Conservation (phyloP, 163 green algal species). For the Scenedesmus sp. region DNA sequence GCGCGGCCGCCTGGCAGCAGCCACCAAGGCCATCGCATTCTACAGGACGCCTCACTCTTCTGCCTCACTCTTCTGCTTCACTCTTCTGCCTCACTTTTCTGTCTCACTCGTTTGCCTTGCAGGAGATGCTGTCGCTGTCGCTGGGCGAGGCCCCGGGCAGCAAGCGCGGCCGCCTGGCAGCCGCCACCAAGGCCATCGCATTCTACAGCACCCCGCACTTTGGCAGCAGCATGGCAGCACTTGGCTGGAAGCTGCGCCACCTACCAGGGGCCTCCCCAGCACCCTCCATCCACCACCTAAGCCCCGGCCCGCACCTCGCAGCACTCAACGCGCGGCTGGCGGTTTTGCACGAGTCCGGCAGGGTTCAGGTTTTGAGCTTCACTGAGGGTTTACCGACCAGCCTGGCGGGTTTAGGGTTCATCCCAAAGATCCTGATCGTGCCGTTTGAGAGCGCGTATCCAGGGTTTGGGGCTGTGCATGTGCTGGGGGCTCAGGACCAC, state of each 20-base stretch:
- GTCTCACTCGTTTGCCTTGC: not conserved
- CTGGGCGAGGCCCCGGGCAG: slow-evolving; percentile 31
- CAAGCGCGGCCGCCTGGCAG: slow-evolving; percentile 54
- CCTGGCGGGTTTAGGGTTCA: slow-evolving; percentile 62
- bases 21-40: slow-evolving; percentile 82
- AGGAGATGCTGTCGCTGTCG: slow-evolving; percentile 50
- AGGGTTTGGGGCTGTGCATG: slow-evolving; percentile 87
- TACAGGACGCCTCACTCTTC: slow-evolving; percentile 88
- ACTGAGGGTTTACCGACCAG: slow-evolving; percentile 56
- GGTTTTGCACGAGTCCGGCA: slow-evolving; percentile 53
- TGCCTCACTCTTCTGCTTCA: not conserved
- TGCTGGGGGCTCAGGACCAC: slow-evolving; percentile 84
- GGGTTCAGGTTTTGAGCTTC: slow-evolving; percentile 46
- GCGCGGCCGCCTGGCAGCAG: slow-evolving; percentile 53
- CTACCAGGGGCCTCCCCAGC: slow-evolving; percentile 77
- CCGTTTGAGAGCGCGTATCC: slow-evolving; percentile 85
- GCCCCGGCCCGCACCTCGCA: slow-evolving; percentile 60
- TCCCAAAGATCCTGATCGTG: slow-evolving; percentile 70
- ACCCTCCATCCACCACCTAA: slow-evolving; percentile 11
- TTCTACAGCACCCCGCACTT: slow-evolving; percentile 93
- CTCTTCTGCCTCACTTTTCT: not conserved
- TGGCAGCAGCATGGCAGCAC: slow-evolving; percentile 85
- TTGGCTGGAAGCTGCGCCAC: slow-evolving; percentile 88
- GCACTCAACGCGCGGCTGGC: slow-evolving; percentile 62
- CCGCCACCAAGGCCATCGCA: slow-evolving; percentile 71